Conservation (phyloP, 192 early-diverging fungal genomes). For the Endogone sp. region DNA sequence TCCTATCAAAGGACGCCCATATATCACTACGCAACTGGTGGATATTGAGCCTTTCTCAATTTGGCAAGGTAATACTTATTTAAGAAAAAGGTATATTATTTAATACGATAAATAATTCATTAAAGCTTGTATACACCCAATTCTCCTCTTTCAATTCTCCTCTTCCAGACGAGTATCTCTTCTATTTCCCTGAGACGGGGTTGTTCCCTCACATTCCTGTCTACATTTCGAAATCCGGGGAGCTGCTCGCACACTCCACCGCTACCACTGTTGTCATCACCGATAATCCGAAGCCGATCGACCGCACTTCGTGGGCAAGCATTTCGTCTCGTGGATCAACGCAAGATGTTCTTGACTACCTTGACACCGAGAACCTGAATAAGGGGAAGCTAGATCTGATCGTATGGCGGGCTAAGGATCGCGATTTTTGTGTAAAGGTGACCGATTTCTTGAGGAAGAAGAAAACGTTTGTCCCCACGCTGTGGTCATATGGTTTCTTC, state of each 20-base stretch:
- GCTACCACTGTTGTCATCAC: background rate
- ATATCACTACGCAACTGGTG: conserved; percentile 18
- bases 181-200: conserved; percentile 48
- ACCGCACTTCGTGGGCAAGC: conserved; percentile 8
- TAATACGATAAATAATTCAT: too few species aligned
- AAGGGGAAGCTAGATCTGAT: conserved; percentile 13
- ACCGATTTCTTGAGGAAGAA: conserved; percentile 24
- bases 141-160: background rate
- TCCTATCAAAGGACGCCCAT: conserved; percentile 13
- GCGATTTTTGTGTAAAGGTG: conserved; percentile 17
- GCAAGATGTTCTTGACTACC: conserved; percentile 13
- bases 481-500: conserved; percentile 38
- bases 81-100: too few species aligned
- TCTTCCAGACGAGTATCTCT: conserved; percentile 2
- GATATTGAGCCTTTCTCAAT: conserved; percentile 23
- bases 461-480: conserved; percentile 16
- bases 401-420: conserved; percentile 12
- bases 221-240: conserved; percentile 20
- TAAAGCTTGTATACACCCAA: too few species aligned
- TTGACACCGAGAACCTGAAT: conserved; percentile 12
- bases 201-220: conserved; percentile 31
- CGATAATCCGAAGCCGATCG: background rate
- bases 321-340: conserved; percentile 8
- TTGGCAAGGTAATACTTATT: conserved; percentile 11
- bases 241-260: background rate